Conservation (phyloP, 2,329 filamentous ascomycete genomes). For the Pseudopithomyces chartarum region DNA sequence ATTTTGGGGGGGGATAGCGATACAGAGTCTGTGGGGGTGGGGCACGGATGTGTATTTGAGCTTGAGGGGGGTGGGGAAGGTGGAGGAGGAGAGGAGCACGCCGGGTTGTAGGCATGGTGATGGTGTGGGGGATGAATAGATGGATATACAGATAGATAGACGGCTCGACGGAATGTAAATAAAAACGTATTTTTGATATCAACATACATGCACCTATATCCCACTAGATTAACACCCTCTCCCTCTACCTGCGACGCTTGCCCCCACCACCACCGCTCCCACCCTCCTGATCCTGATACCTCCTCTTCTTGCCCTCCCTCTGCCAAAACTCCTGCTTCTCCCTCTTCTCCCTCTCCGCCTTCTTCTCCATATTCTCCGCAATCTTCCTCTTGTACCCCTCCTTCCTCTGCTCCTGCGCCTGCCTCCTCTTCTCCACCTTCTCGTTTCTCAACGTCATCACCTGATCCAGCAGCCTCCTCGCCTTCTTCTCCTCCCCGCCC, state of each 20-base stretch:
- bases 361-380: constrained; percentile 81
- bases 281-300: constrained; percentile 58
- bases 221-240: not conserved
- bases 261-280: constrained; percentile 49
- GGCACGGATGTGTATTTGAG: constrained; percentile 72
- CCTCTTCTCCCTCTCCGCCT: constrained; percentile 81
- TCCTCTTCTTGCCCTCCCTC: constrained; percentile 82
- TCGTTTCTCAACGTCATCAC: constrained; percentile 89
- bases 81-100: constrained; percentile 25
- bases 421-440: constrained; percentile 79
- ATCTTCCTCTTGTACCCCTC: constrained; percentile 82
- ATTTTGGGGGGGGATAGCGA: constrained; percentile 94
- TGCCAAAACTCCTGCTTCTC: constrained; percentile 94
- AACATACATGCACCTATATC: not conserved
- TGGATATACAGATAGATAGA: not conserved
- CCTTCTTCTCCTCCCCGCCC: constrained; percentile 82
- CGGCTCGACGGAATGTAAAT: not conserved
- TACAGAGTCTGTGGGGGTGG: constrained; percentile 98
- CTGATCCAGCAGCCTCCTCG: constrained; percentile 88
- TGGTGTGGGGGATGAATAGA: not conserved
- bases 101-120: not conserved
- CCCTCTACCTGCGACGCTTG: constrained; percentile 34
- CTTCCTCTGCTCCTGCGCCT: constrained; percentile 86
- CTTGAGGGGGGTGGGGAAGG: constrained; percentile 62
- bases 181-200: not conserved